Percentiles rank a stretch among this genome's conserved stretches.
Conservation (phyloP, 176 grass and related monocot species). For the Saccharum spontaneum region DNA sequence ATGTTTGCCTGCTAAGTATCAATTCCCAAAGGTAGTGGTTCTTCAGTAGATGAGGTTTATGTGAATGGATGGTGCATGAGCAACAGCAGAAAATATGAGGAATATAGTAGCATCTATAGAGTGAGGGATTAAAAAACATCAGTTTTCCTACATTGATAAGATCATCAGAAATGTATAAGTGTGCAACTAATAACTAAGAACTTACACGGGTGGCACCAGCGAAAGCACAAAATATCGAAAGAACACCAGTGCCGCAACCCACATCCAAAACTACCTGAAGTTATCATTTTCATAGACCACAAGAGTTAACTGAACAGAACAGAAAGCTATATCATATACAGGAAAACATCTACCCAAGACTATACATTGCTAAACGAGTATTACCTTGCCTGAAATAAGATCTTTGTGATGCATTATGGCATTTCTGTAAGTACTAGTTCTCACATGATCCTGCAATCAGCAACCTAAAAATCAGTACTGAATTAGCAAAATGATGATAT, state of each 20-base stretch:
- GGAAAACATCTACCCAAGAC: constrained; percentile 9
- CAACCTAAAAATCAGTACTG: constrained; percentile 33
- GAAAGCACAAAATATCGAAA: constrained; percentile 94
- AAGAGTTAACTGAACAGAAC: constrained; percentile 10
- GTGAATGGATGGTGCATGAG: background rate
- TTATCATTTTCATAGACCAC: constrained; percentile 8
- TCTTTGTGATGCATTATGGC: constrained; percentile 85
- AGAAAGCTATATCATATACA: constrained; percentile 9
- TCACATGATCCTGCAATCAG: constrained; percentile 80
- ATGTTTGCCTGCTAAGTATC: background rate
- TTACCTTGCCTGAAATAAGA: constrained; percentile 90
- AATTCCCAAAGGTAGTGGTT: background rate
- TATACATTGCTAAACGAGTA: constrained; percentile 10
- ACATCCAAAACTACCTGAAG: constrained; percentile 97
- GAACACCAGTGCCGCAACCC: constrained; percentile 91
- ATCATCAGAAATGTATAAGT: background rate
- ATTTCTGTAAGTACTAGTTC: constrained; percentile 82
- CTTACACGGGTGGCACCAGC: constrained; percentile 94
- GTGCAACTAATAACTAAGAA: constrained; percentile 20
- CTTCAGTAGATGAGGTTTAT: background rate
- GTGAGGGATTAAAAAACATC: constrained; percentile 5
- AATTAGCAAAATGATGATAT: constrained; percentile 19
- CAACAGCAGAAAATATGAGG: background rate
- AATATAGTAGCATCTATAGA: background rate
- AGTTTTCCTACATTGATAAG: background rate